phyloP scores from a whole-genome alignment of 257 asterid genomes.

The Solanum raphanifolium region DNA sequence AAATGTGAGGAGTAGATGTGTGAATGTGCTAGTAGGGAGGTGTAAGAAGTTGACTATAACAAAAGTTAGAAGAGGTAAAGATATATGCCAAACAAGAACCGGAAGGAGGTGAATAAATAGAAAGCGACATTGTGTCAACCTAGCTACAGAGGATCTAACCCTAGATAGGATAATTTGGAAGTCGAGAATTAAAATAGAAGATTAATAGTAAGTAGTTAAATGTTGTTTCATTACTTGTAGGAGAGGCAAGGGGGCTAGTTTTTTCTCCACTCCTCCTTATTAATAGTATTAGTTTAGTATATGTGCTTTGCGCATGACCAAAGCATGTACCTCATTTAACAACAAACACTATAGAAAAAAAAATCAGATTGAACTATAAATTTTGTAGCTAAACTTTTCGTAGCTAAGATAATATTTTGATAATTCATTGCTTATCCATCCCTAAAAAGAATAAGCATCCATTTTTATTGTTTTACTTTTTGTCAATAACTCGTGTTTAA shows the following conservation, averaged over 20 bases:
- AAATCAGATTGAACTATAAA: no score
- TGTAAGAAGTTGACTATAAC: background rate
- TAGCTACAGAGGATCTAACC: no score
- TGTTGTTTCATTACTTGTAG: background rate
- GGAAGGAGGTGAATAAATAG: background rate
- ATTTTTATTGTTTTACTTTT: background rate
- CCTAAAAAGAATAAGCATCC: background rate
- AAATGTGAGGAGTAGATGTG: no score
- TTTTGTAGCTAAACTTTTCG: no score
- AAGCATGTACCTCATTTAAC: no score
- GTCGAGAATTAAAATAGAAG: no score
- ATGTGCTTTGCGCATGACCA: no score
- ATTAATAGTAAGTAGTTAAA: no score
- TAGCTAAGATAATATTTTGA: background rate
- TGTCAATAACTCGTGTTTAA: background rate
- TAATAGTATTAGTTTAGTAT: no score
- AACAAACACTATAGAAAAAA: no score
- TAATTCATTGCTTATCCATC: background rate
- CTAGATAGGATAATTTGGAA: no score
- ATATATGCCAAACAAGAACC: background rate
- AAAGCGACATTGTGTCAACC: fast-evolving
- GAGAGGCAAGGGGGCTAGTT: background rate
- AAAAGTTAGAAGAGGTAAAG: no score
- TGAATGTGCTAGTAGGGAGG: background rate
- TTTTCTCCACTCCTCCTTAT: background rate